Evolutionary conservation across 106 monocot genomes (phyloP).

Genomic region (Ottelia alismoides): DNA sequence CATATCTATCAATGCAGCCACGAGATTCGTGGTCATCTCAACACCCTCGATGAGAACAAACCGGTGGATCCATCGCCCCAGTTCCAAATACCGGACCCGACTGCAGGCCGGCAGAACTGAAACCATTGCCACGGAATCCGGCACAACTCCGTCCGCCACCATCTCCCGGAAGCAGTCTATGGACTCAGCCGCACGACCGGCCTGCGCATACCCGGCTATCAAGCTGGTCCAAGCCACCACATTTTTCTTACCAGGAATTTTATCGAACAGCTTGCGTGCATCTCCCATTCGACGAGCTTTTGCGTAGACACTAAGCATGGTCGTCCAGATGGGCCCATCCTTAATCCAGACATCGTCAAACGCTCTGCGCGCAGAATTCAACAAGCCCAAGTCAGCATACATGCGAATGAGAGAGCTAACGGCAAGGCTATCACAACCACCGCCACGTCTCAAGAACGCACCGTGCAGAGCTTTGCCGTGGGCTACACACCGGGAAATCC

Average conservation of each 20-base stretch:
- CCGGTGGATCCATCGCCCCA: conserved; percentile 32
- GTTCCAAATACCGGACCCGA: conserved; percentile 33
- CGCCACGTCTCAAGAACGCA: conserved; percentile 20
- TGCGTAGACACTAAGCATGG: conserved; percentile 31
- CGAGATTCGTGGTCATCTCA: conserved; percentile 27
- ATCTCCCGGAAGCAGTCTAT: conserved; percentile 36
- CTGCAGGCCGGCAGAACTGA: conserved; percentile 43
- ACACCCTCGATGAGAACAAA: conserved; percentile 12
- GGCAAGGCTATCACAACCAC: background rate
- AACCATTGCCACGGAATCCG: conserved; percentile 39
- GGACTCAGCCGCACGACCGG: conserved; percentile 21
- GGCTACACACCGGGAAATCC: no score
- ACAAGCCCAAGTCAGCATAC: conserved; percentile 32
- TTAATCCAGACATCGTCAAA: conserved; percentile 24
- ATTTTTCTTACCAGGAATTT: conserved; percentile 46
- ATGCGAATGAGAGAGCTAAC: conserved; percentile 47
- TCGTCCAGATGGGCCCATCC: conserved; percentile 47
- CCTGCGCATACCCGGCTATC: conserved; percentile 35
- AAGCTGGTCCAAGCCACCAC: conserved; percentile 66
- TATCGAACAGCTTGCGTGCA: conserved; percentile 42
- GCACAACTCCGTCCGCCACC: conserved; percentile 23
- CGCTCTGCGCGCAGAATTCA: conserved; percentile 22
- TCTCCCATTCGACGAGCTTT: conserved; percentile 32
- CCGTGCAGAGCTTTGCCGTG: no score
- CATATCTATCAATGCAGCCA: conserved; percentile 50